These are phyloP conservation scores for Yamadazyma insecticola DNA, from an alignment of 805 yeast genomes.

Conservation along the genomic window DNA sequence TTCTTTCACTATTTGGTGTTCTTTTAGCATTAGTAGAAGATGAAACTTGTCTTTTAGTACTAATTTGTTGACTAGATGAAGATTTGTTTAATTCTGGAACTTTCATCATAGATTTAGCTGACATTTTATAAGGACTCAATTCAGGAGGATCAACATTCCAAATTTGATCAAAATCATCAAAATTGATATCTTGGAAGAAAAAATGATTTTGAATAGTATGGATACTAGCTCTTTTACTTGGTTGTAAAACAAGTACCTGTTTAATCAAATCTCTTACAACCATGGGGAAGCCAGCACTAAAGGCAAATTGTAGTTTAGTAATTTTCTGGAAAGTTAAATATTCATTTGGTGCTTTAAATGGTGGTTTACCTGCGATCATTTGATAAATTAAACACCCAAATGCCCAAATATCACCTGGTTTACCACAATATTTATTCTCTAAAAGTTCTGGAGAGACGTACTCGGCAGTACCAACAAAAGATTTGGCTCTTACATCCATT, in stretches of 20 bases:
- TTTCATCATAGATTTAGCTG: conserved; percentile 76
- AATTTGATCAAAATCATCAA: conserved; percentile 58
- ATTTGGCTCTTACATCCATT: conserved; percentile 62
- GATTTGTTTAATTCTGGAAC: conserved; percentile 41
- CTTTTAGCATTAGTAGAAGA: conserved; percentile 6
- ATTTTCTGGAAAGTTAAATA: conserved; percentile 79
- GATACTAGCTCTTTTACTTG: conserved; percentile 58
- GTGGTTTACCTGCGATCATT: conserved; percentile 67
- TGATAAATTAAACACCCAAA: conserved; percentile 57
- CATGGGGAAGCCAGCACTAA: conserved; percentile 58
- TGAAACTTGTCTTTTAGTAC: conserved; percentile 7
- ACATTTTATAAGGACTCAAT: conserved; percentile 65
- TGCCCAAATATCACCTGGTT: conserved; percentile 60
- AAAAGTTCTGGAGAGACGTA: conserved; percentile 68
- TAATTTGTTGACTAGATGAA: conserved; percentile 9
- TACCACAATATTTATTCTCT: conserved; percentile 65
- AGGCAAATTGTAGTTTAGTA: conserved; percentile 74
- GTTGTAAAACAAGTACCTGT: conserved; percentile 65
- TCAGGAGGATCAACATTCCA: conserved; percentile 71
- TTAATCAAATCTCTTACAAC: conserved; percentile 61
- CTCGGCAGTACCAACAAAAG: conserved; percentile 83
- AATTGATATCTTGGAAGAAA: conserved; percentile 67
- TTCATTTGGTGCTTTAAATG: conserved; percentile 80
- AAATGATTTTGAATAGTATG: conserved; percentile 57
- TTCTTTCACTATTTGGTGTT: conserved; percentile 10